These are phyloP conservation scores for Akanthomyces muscarius DNA, from an alignment of 2,329 filamentous ascomycete genomes.

Conservation along the genomic window DNA sequence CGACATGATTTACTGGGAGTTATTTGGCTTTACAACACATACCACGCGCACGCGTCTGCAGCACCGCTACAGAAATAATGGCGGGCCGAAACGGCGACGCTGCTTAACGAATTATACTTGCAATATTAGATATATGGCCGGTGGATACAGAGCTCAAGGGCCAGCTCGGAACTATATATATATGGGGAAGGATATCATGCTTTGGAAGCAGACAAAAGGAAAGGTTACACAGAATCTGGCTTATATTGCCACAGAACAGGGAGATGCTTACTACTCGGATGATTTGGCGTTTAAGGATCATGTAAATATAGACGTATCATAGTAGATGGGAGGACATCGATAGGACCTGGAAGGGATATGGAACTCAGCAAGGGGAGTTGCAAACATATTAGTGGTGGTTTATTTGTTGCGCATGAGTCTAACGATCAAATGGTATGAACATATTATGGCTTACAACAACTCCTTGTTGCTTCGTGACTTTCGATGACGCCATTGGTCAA, in stretches of 20 bases:
- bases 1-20: conserved; percentile 16
- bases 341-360: conserved; percentile 19
- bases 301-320: conserved; percentile 25
- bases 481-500: neutral
- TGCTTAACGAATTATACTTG: conserved; percentile 25
- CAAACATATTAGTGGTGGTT: conserved; percentile 21
- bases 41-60: neutral
- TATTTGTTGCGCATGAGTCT: conserved; percentile 28
- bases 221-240: conserved; percentile 13
- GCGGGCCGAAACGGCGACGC: neutral
- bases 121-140: conserved; percentile 25
- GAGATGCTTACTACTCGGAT: neutral
- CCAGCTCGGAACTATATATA: conserved; percentile 26
- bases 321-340: conserved; percentile 19
- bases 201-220: neutral
- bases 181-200: conserved; percentile 20
- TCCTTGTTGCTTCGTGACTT: neutral
- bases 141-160: conserved; percentile 1
- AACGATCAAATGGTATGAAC: conserved; percentile 31
- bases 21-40: conserved; percentile 10
- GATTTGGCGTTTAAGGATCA: conserved; percentile 20
- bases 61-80: conserved; percentile 5
- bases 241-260: conserved; percentile 9
- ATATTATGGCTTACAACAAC: conserved; percentile 27
- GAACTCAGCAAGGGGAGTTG: conserved; percentile 21